A percentile compares a stretch with the other conserved stretches of the same genome.
Evolutionary conservation across 306 rosid genomes (phyloP).

Genomic region (Ziziphus jujuba): DNA sequence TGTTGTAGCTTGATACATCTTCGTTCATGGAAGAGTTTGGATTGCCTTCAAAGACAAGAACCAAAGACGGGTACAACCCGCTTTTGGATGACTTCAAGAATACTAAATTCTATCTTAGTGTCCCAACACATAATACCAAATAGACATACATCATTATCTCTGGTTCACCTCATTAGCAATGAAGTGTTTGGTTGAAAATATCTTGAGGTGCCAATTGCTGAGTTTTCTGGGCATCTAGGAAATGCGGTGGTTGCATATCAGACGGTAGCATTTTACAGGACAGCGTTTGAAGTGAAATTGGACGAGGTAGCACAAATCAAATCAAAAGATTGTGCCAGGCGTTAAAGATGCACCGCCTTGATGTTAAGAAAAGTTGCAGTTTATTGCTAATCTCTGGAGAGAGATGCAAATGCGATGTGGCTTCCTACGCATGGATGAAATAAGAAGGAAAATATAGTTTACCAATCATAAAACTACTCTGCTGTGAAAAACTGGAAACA

Average conservation of each 20-base stretch:
- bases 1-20: conserved; percentile 81
- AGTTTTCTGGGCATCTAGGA: too few relatives aligned
- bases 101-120: conserved; percentile 84
- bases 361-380: neutral
- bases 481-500: neutral
- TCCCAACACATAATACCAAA: conserved; percentile 75
- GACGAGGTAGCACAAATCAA: conserved; percentile 1
- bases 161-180: conserved; percentile 16
- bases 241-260: too few relatives aligned
- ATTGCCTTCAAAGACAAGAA: conserved; percentile 81
- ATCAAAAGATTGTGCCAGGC: neutral
- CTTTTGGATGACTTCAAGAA: conserved; percentile 92
- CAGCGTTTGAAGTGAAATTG: neutral
- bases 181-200: neutral
- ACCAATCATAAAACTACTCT: neutral
- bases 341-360: too few relatives aligned
- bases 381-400: neutral
- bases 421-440: too few relatives aligned
- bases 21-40: conserved; percentile 99
- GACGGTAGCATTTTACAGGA: neutral
- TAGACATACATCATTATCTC: conserved; percentile 25
- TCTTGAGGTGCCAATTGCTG: too few relatives aligned
- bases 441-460: neutral
- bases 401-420: too few relatives aligned
- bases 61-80: conserved; percentile 90